Evolutionary conservation across 2,329 filamentous ascomycete genomes (phyloP).

Genomic region (Dothideomycetes sp.): DNA sequence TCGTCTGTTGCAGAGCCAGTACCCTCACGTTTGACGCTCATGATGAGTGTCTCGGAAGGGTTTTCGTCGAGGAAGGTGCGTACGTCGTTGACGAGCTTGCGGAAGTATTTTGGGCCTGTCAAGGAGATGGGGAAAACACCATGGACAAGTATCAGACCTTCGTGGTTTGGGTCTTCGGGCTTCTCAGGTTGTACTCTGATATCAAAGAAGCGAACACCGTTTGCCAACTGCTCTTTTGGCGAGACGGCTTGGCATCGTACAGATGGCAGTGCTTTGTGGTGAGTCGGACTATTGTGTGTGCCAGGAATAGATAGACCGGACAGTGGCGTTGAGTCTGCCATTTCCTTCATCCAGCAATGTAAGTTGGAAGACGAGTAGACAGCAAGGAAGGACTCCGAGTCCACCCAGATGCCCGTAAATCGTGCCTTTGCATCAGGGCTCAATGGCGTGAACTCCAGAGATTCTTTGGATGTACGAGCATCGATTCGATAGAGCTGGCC

Average conservation of each 20-base stretch:
- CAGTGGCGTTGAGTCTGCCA: constrained; percentile 61
- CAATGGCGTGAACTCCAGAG: constrained; percentile 27
- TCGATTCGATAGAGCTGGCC: constrained; percentile 60
- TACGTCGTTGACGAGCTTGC: constrained; percentile 59
- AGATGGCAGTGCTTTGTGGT: constrained; percentile 73
- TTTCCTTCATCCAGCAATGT: constrained; percentile 67
- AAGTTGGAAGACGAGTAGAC: constrained; percentile 63
- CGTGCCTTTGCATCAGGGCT: constrained; percentile 26
- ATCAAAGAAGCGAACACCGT: constrained; percentile 91
- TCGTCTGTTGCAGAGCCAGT: constrained; percentile 68
- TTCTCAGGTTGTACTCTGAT: constrained; percentile 63
- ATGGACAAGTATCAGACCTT: constrained; percentile 74
- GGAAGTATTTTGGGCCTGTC: constrained; percentile 69
- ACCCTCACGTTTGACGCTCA: constrained; percentile 87
- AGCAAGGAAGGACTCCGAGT: constrained; percentile 30
- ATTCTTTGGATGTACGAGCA: constrained; percentile 44
- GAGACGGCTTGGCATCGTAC: constrained; percentile 84
- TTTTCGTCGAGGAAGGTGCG: constrained; percentile 61
- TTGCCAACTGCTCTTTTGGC: constrained; percentile 66
- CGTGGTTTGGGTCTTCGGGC: constrained; percentile 43
- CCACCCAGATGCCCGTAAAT: constrained; percentile 33
- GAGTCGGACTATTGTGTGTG: constrained; percentile 89
- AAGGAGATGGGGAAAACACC: constrained; percentile 80
- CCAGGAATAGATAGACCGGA: constrained; percentile 82
- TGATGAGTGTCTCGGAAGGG: constrained; percentile 69